Evolutionary conservation across 2,329 filamentous ascomycete genomes (phyloP), one percentile per base, ranked within the genome.

Genomic region (Claviceps sp.): DNA sequence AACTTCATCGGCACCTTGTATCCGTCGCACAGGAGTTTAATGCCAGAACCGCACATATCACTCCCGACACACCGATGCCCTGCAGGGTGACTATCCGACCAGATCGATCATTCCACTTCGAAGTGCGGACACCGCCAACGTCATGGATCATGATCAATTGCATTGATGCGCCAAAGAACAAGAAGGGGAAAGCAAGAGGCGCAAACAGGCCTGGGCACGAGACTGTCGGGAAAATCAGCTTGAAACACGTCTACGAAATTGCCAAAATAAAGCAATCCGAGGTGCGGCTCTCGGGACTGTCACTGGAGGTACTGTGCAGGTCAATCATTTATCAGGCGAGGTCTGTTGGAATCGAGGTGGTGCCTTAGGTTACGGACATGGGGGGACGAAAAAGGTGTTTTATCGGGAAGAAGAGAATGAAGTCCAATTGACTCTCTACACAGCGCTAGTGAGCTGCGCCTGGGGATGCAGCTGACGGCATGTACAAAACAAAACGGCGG

Each of bases 171-270:
- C 77, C 84, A 6, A 65, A 77, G 45, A 75, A 77, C 52, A 89
- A 83, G 63, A 87, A 91, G 67, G 84, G 84, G 61, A 85, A 86
- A 62, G 74, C 88, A 59, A 79, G 88, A 62, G 93, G 89, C 13
- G 86, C 89, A 0, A 76, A 75, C 62, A 85, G 82, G 51, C 85
- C 88, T 0, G 86, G 83, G 1, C 76, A 83, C 54, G 88, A 95
- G 59, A 80, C 73, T 7, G 80, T 95, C n/a, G 93, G 91, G 53
- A 85, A 80, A 3, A 78, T 98, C 52, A 93, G 85, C 61, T 71
- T 98, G 62, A 98, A 98, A 75, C 93, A 98, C 71, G 75, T 98
- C 22, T 97, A 89, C 71, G 91, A 97, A 72, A 97, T 98, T 68
- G 93, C 93, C 58, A 90, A 88, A 76, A 94, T 98, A 64, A 98